These are phyloP conservation scores for Fusarium nanum DNA, from an alignment of 2,329 filamentous ascomycete genomes.

Conservation along the genomic window DNA sequence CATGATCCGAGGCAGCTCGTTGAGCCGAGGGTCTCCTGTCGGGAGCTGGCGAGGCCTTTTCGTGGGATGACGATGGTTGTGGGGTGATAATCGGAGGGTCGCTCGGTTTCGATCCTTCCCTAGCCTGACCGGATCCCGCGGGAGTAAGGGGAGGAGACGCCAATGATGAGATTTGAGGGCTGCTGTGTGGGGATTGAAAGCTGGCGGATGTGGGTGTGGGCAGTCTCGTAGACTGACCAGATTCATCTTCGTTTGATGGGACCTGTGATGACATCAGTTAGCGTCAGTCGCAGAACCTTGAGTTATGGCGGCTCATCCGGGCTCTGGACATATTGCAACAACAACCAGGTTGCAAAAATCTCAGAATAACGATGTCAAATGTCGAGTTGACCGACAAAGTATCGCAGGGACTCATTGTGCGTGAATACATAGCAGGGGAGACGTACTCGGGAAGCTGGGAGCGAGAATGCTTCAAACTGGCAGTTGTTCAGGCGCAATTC, in stretches of 20 bases:
- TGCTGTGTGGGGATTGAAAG: slow-evolving; percentile 73
- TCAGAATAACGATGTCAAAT: not conserved
- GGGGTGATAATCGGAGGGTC: slow-evolving; percentile 70
- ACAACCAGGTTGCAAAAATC: not conserved
- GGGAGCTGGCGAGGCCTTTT: slow-evolving; percentile 58
- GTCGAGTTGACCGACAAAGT: not conserved
- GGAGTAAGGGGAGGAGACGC: slow-evolving; percentile 92
- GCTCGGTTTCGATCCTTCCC: slow-evolving; percentile 54
- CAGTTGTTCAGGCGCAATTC: slow-evolving; percentile 86
- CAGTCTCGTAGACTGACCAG: slow-evolving; percentile 70
- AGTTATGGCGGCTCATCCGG: slow-evolving; percentile 1
- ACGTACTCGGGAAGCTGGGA: slow-evolving; percentile 85
- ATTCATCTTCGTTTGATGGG: slow-evolving; percentile 69
- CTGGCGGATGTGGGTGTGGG: slow-evolving; percentile 73
- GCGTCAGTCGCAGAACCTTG: slow-evolving; percentile 40
- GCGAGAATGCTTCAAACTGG: slow-evolving; percentile 89
- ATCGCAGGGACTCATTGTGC: slow-evolving; percentile 3
- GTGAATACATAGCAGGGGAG: slow-evolving; percentile 18
- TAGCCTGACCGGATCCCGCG: slow-evolving; percentile 71
- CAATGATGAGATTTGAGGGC: slow-evolving; percentile 75
- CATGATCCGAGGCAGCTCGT: slow-evolving; percentile 58
- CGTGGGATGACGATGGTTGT: slow-evolving; percentile 71
- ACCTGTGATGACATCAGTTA: slow-evolving; percentile 58
- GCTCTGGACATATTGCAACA: slow-evolving; percentile 1
- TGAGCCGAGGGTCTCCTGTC: slow-evolving; percentile 56